Evolutionary conservation across 2,329 filamentous ascomycete species (phyloP), one percentile per base, ranked within the genome.

Genomic region (Aspergillus fumigatiaffinis): DNA sequence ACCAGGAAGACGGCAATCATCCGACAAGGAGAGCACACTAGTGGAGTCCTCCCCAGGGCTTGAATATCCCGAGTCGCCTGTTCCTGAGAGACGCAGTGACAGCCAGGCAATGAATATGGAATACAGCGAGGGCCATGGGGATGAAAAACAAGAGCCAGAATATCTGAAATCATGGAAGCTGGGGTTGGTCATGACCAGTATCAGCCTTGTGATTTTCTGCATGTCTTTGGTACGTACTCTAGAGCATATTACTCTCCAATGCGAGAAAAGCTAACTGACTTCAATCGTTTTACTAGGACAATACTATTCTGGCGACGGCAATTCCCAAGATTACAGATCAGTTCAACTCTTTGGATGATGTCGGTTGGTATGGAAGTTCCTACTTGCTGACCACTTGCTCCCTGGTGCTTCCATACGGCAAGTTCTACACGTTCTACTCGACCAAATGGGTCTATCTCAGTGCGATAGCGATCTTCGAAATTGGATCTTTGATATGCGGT

Each of bases 341-440:
- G 32, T 81, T 81, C 62, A 67, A 79, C 38, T 76, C 77, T 3
- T 67, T 79, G 38, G 67, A 71, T 4, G 78, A 81, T 55, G 72
- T 81, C 6, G 77, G 77, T 32, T 81, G 79, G 79, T 81, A 81
- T 58, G 76, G 76, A 28, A 76, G 73, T 47, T 69, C 76, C 3
- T 79, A 79, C 59, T 65, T 79, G 7, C 65, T 81, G 23, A 78
- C 77, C 1, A 73, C 69, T 4, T 75, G 73, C 57, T 69, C 75
- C 3, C 72, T 79, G 54, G 73, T 75, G 38, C 64, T 79, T 20
- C 67, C 73, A 5, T 78, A 76, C 50, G 79, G 78, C 28, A 75
- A 75, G 60, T 55, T 79, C 1, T 79, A 78, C 64, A 75, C 70
- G 0, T 74, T 76, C 65, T 78, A 74, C 61, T 68, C 72, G 4